A percentile compares a stretch with the other conserved stretches of the same genome.
phyloP scores from a whole-genome alignment of 2,329 filamentous ascomycete genomes.

The Cladophialophora carrionii region DNA sequence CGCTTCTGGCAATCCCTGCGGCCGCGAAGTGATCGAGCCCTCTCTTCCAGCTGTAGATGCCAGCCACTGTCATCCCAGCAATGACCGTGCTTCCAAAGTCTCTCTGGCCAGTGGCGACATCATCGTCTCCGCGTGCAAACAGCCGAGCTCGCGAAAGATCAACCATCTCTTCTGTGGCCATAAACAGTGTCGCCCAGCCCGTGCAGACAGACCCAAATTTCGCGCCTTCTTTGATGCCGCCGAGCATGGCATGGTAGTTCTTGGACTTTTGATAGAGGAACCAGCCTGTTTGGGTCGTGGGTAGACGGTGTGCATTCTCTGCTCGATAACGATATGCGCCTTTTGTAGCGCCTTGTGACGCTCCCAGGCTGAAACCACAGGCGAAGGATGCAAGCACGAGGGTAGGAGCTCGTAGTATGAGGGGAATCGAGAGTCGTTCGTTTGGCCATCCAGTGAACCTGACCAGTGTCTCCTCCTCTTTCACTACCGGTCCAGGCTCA shows the following conservation, averaged over 20 bases:
- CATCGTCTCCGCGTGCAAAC: constrained; percentile 81
- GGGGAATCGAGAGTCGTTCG: constrained; percentile 63
- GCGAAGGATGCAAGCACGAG: constrained; percentile 66
- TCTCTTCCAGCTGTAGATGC: constrained; percentile 83
- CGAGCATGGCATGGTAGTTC: constrained; percentile 83
- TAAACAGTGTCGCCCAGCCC: constrained; percentile 74
- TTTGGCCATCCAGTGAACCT: constrained; percentile 40
- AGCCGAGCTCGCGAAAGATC: constrained; percentile 69
- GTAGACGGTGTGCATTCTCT: constrained; percentile 93
- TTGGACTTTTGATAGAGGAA: constrained; percentile 99
- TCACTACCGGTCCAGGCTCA: not conserved
- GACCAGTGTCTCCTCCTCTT: constrained; percentile 23
- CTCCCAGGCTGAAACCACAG: constrained; percentile 71
- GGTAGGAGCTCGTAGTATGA: constrained; percentile 67
- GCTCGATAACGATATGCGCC: constrained; percentile 85
- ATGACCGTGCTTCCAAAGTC: constrained; percentile 81
- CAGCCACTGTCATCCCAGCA: constrained; percentile 81
- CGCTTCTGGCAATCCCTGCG: constrained; percentile 76
- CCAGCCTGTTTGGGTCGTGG: constrained; percentile 81
- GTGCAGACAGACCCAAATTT: constrained; percentile 72
- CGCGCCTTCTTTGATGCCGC: constrained; percentile 76
- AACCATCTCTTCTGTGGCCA: constrained; percentile 81
- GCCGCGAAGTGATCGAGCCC: constrained; percentile 76
- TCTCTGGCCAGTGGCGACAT: constrained; percentile 64
- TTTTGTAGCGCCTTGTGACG: constrained; percentile 71